Conservation (phyloP, 805 yeast species). For the Candida chauliodis region DNA sequence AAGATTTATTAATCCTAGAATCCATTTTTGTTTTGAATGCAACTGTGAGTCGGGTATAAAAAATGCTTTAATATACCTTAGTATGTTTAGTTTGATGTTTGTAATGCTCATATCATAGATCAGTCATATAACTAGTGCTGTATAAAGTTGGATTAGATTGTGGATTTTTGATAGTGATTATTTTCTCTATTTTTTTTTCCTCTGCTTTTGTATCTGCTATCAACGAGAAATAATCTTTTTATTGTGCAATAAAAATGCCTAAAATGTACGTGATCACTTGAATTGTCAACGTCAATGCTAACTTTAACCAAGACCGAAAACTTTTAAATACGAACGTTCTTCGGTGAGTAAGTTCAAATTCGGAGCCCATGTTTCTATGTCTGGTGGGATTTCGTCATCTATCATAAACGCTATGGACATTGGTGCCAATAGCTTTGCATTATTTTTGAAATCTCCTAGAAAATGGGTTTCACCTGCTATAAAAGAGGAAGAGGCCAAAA, state of each 20-base stretch:
- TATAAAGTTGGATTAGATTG: too few species aligned
- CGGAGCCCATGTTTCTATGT: constrained; percentile 87
- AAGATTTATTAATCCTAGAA: constrained; percentile 70
- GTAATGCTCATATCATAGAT: constrained; percentile 1
- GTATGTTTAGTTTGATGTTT: constrained; percentile 7
- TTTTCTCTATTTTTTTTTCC: constrained; percentile 2
- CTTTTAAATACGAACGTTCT: constrained; percentile 18
- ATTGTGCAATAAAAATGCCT: neutral
- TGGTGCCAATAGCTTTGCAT: constrained; percentile 80
- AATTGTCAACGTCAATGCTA: too few species aligned
- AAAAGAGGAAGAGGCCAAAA: constrained; percentile 59
- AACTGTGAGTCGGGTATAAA: constrained; percentile 21
- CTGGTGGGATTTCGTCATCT: constrained; percentile 78
- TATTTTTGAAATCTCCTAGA: constrained; percentile 86
- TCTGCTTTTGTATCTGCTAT: neutral
- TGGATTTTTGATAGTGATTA: neutral
- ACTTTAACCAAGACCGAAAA: constrained; percentile 5
- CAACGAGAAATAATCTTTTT: neutral
- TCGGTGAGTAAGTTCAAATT: constrained; percentile 40
- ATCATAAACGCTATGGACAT: constrained; percentile 48
- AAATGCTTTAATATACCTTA: constrained; percentile 16
- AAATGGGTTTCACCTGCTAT: constrained; percentile 86
- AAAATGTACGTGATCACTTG: constrained; percentile 2
- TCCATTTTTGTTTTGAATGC: constrained; percentile 52
- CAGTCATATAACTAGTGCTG: neutral